A percentile compares a stretch with the other conserved stretches of the same genome.
These are phyloP conservation scores for Alternaria conjuncta DNA, from an alignment of 2,329 filamentous ascomycete genomes.

Conservation along the genomic window DNA sequence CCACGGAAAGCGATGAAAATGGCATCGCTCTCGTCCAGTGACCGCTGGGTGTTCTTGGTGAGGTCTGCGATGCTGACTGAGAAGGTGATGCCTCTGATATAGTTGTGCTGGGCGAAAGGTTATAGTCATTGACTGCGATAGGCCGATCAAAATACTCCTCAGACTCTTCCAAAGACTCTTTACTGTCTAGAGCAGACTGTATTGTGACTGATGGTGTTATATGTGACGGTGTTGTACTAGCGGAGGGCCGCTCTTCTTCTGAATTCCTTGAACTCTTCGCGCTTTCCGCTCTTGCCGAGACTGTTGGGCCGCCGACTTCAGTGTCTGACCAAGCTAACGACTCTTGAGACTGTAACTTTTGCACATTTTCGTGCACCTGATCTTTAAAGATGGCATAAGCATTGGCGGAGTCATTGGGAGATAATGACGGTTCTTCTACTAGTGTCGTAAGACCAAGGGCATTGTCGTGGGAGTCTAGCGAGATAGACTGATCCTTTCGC, in stretches of 20 bases:
- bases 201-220: rapidly evolving
- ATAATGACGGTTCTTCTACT: neutral
- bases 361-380: no score
- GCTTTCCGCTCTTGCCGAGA: neutral
- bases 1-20: neutral
- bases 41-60: neutral
- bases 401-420: no score
- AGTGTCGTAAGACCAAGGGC: neutral
- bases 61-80: neutral
- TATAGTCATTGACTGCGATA: neutral
- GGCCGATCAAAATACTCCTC: neutral
- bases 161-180: neutral
- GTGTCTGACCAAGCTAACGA: no score
- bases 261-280: neutral
- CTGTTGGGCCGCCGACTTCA: neutral
- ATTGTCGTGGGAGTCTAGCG: neutral
- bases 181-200: no score
- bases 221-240: neutral
- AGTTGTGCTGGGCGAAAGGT: neutral
- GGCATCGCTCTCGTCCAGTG: neutral
- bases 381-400: no score
- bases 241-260: neutral
- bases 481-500: no score
- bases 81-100: neutral
- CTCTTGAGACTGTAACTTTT: no score